Evolutionary conservation across 2,329 filamentous ascomycete genomes (phyloP).

Genomic region (Cryphonectria carpinicola): DNA sequence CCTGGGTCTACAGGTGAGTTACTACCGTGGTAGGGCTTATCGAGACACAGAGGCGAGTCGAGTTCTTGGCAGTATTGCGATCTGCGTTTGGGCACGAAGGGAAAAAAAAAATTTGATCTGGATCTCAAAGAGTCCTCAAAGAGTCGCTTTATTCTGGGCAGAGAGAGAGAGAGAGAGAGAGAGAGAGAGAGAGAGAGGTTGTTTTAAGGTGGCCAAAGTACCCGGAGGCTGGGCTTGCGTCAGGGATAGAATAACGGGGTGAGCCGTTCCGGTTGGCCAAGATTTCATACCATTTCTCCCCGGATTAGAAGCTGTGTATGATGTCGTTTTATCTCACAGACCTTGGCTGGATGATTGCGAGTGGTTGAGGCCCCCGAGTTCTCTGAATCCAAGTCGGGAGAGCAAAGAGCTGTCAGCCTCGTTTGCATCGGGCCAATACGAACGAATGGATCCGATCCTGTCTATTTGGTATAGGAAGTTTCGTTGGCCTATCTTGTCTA

Average conservation of each 20-base stretch:
- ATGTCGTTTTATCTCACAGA: not conserved
- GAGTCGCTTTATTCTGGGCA: not conserved
- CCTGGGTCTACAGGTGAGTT: too few relatives aligned
- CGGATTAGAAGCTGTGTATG: too few relatives aligned
- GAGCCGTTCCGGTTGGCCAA: too few relatives aligned
- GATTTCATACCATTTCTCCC: not conserved
- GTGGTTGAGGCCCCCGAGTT: not conserved
- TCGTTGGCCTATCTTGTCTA: not conserved
- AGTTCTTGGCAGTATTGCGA: not conserved
- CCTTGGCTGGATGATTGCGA: not conserved
- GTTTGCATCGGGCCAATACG: not conserved
- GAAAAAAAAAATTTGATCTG: not conserved
- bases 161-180: not conserved
- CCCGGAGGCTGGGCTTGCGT: conserved; percentile 6
- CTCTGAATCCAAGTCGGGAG: not conserved
- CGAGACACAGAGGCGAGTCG: not conserved
- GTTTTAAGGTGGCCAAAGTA: not conserved
- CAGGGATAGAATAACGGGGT: not conserved
- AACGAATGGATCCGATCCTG: not conserved
- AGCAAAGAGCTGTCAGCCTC: not conserved
- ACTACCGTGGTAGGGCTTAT: not conserved
- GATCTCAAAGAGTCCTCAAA: not conserved
- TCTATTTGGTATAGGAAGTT: not conserved
- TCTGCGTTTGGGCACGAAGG: not conserved
- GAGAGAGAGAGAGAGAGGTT: not conserved